Evolutionary conservation across 192 early-diverging fungal genomes (phyloP).

Genomic region (Dissophora ornata): DNA sequence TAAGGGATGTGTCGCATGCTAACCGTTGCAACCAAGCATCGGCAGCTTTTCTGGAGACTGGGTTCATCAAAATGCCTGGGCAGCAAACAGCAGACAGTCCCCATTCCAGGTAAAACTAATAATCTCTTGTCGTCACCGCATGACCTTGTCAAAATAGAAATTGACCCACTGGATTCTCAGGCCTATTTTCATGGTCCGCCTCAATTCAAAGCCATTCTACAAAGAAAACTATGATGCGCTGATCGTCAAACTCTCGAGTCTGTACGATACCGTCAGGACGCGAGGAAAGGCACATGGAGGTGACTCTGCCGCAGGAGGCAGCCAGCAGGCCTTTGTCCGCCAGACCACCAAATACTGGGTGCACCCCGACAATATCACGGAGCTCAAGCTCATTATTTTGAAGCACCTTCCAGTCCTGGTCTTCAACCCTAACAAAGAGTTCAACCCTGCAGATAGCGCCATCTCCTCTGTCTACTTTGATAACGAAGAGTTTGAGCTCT

Average conservation of each 20-base stretch:
- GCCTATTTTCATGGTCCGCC: constrained; percentile 80
- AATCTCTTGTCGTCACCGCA: too few species aligned
- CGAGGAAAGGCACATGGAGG: constrained; percentile 73
- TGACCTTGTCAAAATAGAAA: constrained; percentile 66
- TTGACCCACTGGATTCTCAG: constrained; percentile 87
- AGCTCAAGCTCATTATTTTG: constrained; percentile 93
- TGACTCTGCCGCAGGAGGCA: constrained; percentile 65
- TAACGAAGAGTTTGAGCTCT: constrained; percentile 95
- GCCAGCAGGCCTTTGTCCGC: constrained; percentile 85
- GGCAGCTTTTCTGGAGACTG: too few species aligned
- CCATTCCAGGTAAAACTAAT: too few species aligned
- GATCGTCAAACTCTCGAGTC: constrained; percentile 86
- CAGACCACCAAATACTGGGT: constrained; percentile 99
- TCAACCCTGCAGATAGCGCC: constrained; percentile 82
- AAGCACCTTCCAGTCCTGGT: constrained; percentile 95
- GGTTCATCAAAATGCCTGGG: too few species aligned
- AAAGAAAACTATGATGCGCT: constrained; percentile 91
- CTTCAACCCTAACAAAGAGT: constrained; percentile 85
- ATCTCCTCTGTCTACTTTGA: constrained; percentile 98
- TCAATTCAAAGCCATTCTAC: constrained; percentile 88
- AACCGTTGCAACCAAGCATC: too few species aligned
- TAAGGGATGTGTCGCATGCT: too few species aligned
- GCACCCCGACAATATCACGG: constrained; percentile 96
- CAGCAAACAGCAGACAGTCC: too few species aligned
- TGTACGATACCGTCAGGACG: constrained; percentile 84